Base-by-base conservation (phyloP, 805 yeast species). In the Teunomyces cretensis region DNA sequence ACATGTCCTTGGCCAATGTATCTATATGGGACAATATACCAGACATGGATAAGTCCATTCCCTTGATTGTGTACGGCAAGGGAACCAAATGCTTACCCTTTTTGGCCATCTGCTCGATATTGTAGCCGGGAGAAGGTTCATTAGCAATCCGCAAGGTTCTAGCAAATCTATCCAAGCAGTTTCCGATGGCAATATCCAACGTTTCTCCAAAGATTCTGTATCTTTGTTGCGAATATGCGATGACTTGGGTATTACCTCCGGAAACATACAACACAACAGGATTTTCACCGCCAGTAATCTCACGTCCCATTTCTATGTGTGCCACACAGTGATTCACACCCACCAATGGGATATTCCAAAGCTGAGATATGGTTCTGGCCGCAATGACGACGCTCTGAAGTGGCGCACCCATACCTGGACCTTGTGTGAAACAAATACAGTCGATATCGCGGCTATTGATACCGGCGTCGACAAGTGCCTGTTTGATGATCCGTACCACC, bases 351-450 rank as follows among this genome's bases (percentile, higher is more conserved):
- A 86, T 68, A 2, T 78, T 62, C 95, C 96, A 89, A 53, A 92
- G 60, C 54, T 85, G 81, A 7, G 89, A 73, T 31, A 91, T 67
- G 0, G 97, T 83, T 59, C 99, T 73, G 1, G 99, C 98, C 1
- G 96, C 95, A 40, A 94, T 75, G 2, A 86, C 98, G 32, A 90
- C 97, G 45, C 92, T 82, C 56, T 94, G 96, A 43, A 94, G 69
- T 0, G 99, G 99, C 0, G 98, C 98, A 2, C 99, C 99, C 98
- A 94, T 94, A 1, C 99, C 99, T 0, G 99, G 99, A 4, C 99
- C 99, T 65, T 87, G 95, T 1, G 99, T 94, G 63, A 94, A 94
- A 63, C 96, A 89, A 40, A 94, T 86, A 41, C 87, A 84, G 64
- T 86, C 91, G 5, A 85, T 58, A 38, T 86, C 86, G 7, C 54